Evolutionary conservation across 768 basidiomycete species (phyloP).

Genomic region (Trametes sanguinea): DNA sequence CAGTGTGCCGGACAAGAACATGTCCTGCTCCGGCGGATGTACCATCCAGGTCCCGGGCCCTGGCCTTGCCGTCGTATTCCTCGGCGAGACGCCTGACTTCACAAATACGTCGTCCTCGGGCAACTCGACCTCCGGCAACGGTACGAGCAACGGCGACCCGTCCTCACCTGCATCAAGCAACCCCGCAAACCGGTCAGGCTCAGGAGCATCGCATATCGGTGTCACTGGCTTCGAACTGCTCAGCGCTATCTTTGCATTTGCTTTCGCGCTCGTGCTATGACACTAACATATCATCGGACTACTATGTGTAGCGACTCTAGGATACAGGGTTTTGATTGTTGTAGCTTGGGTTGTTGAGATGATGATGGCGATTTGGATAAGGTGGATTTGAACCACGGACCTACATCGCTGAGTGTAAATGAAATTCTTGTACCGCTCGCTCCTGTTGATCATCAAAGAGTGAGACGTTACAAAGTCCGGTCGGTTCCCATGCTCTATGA

Average conservation of each 20-base stretch:
- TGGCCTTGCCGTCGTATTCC: conserved; percentile 50
- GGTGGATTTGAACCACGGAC: background rate
- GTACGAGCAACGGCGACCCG: background rate
- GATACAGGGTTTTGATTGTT: background rate
- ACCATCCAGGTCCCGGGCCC: conserved; percentile 49
- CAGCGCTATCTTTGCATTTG: background rate
- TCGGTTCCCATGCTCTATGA: background rate
- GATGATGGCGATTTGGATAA: background rate
- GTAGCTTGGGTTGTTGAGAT: background rate
- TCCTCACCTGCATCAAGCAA: background rate
- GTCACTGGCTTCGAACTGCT: background rate
- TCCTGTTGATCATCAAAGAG: no score
- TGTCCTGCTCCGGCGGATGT: conserved; percentile 47
- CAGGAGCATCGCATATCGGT: background rate
- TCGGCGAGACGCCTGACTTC: conserved; percentile 1
- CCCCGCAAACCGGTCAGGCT: background rate
- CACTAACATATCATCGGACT: background rate
- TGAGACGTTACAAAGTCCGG: no score
- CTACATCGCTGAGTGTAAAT: background rate
- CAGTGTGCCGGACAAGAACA: conserved; percentile 35
- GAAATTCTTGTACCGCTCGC: background rate
- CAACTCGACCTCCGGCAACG: background rate
- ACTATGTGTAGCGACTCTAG: background rate
- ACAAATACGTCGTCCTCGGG: background rate
- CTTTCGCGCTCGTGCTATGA: conserved; percentile 4